These are phyloP conservation scores for Solanum raphanifolium DNA, from an alignment of 257 asterid genomes.

Conservation along the genomic window DNA sequence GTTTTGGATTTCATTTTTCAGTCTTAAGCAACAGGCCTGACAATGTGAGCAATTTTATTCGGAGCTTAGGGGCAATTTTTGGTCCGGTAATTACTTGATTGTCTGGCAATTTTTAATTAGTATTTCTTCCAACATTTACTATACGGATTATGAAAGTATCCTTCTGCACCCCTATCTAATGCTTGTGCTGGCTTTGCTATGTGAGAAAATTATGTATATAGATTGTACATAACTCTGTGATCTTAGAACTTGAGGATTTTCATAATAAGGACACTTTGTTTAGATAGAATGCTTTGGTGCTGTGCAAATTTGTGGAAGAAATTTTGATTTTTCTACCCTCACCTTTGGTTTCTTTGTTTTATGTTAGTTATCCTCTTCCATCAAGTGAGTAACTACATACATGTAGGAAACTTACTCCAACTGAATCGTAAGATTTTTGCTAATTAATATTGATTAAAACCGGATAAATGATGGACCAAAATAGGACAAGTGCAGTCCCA, in stretches of 20 bases:
- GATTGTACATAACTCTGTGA: not conserved
- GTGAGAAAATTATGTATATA: not conserved
- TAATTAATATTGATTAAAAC: not conserved
- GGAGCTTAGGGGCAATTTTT: constrained; percentile 8
- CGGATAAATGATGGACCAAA: not conserved
- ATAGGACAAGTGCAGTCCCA: not conserved
- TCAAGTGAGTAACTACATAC: not conserved
- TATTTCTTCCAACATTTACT: not conserved
- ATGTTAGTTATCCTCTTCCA: not conserved
- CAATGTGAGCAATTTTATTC: constrained; percentile 20
- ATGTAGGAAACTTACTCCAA: not conserved
- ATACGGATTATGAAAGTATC: not conserved
- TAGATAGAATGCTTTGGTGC: not conserved
- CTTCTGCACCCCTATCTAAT: not conserved
- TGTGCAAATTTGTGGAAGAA: not conserved
- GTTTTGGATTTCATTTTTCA: not conserved
- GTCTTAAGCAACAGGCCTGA: constrained; percentile 22
- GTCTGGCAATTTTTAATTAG: not conserved
- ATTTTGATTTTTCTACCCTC: not conserved
- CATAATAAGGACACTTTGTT: not conserved
- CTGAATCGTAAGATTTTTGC: not conserved
- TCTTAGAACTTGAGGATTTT: not conserved
- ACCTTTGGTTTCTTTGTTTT: not conserved
- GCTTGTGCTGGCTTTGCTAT: not conserved
- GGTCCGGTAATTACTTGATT: constrained; percentile 14